Evolutionary conservation across 345 rosid genomes (phyloP).

Genomic region (Camelina hispida): DNA sequence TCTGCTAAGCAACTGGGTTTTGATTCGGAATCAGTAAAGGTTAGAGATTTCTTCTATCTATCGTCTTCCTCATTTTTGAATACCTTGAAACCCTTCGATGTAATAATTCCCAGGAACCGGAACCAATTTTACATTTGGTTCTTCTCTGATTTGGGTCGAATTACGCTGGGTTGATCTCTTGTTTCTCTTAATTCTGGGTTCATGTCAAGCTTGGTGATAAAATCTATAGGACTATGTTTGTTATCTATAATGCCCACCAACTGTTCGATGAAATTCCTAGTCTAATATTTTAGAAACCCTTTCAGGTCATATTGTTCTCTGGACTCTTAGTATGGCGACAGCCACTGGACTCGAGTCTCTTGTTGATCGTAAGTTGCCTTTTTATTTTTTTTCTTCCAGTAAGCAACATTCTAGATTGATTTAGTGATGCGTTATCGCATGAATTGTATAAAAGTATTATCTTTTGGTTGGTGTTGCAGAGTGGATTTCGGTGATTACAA

Average conservation of each 20-base stretch:
- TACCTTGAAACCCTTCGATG: conserved; percentile 1
- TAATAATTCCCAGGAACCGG: neutral
- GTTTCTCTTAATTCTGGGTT: neutral
- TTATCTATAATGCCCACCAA: conserved; percentile 30
- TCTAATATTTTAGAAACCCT: conserved; percentile 1
- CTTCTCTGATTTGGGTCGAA: conserved; percentile 4
- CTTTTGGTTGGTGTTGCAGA: conserved; percentile 50
- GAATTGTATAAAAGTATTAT: neutral
- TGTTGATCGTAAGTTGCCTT: conserved; percentile 61
- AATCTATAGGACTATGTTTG: neutral
- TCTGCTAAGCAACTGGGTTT: neutral
- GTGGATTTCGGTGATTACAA: conserved; percentile 76
- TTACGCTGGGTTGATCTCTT: neutral
- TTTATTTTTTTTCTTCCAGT: neutral
- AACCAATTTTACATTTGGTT: conserved; percentile 1
- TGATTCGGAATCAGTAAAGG: conserved; percentile 22
- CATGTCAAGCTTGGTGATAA: neutral
- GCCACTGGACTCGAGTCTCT: conserved; percentile 82
- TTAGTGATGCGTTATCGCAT: neutral
- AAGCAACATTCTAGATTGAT: neutral
- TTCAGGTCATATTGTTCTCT: conserved; percentile 14
- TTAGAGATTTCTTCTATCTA: conserved; percentile 20
- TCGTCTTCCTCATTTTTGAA: conserved; percentile 3
- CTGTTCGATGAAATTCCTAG: conserved; percentile 35
- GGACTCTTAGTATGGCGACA: conserved; percentile 53